phyloP scores from a whole-genome alignment of 441 rosid genomes.

The Erysimum cheiri region DNA sequence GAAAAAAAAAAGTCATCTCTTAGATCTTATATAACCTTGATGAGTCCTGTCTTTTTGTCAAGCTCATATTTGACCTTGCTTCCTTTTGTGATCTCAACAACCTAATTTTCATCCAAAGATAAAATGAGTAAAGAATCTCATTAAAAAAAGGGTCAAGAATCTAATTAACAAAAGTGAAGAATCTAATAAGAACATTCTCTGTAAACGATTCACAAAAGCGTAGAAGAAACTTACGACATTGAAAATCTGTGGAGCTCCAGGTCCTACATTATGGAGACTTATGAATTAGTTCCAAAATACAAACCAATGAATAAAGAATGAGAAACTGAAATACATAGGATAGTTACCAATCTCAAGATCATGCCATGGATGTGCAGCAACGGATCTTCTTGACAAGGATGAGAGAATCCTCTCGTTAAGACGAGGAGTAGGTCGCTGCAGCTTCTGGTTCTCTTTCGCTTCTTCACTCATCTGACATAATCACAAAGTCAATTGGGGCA shows the following conservation, averaged over 20 bases:
- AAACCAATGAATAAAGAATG: not conserved
- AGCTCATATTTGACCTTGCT: constrained; percentile 54
- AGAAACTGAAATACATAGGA: not conserved
- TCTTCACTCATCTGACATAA: constrained; percentile 42
- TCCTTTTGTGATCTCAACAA: constrained; percentile 53
- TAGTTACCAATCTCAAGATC: constrained; percentile 48
- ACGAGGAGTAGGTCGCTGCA: constrained; percentile 45
- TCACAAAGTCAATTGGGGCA: not conserved
- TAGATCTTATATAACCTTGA: constrained; percentile 36
- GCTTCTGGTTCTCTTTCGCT: constrained; percentile 32
- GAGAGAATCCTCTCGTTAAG: constrained; percentile 55
- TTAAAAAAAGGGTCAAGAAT: too few species aligned
- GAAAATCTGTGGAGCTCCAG: constrained; percentile 53
- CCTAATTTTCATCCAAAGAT: constrained; percentile 30
- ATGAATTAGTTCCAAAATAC: not conserved
- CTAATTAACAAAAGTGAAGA: not conserved
- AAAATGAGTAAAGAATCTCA: not conserved
- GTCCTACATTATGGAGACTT: constrained; percentile 28
- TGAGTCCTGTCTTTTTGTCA: constrained; percentile 54
- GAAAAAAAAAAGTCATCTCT: not conserved
- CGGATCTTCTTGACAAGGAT: constrained; percentile 48
- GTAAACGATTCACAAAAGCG: not conserved
- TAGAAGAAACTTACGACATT: constrained; percentile 41
- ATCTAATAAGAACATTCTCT: not conserved
- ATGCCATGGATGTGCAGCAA: constrained; percentile 56